These are phyloP conservation scores for Lipomyces spencermartinsiae DNA, from an alignment of 805 yeast species.

Conservation along the genomic window DNA sequence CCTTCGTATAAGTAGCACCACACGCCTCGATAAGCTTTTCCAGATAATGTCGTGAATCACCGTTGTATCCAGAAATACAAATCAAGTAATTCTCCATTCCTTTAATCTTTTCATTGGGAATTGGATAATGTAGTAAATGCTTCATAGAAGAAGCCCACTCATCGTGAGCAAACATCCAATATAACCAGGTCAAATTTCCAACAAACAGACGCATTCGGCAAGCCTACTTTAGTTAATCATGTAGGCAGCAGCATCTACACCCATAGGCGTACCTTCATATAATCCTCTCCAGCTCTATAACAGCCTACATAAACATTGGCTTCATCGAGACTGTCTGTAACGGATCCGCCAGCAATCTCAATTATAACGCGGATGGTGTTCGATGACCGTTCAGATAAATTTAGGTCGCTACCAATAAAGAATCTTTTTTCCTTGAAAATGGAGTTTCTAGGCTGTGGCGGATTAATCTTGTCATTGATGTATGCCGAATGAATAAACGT, in stretches of 20 bases:
- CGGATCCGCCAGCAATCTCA: slow-evolving; percentile 60
- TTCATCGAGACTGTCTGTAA: slow-evolving; percentile 44
- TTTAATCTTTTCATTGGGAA: slow-evolving; percentile 55
- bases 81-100: slow-evolving; percentile 62
- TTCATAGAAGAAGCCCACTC: slow-evolving; percentile 61
- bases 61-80: slow-evolving; percentile 80
- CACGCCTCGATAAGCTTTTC: slow-evolving; percentile 64
- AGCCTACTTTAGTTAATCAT: slow-evolving; percentile 45
- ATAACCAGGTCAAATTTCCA: slow-evolving; percentile 81
- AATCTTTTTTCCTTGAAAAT: slow-evolving; percentile 54
- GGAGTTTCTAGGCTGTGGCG: slow-evolving; percentile 9
- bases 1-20: slow-evolving; percentile 79
- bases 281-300: slow-evolving; percentile 65
- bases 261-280: slow-evolving; percentile 41
- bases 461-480: slow-evolving; percentile 11
- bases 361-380: slow-evolving; percentile 55
- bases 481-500: slow-evolving; percentile 21
- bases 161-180: slow-evolving; percentile 63
- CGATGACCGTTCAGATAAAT: slow-evolving; percentile 54
- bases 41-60: slow-evolving; percentile 80
- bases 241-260: neutral
- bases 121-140: slow-evolving; percentile 74
- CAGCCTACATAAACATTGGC: slow-evolving; percentile 66
- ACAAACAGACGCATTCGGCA: slow-evolving; percentile 51
- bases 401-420: slow-evolving; percentile 62